These are phyloP conservation scores for Linum usitatissimum DNA, from an alignment of 345 rosid species.

Conservation along the genomic window DNA sequence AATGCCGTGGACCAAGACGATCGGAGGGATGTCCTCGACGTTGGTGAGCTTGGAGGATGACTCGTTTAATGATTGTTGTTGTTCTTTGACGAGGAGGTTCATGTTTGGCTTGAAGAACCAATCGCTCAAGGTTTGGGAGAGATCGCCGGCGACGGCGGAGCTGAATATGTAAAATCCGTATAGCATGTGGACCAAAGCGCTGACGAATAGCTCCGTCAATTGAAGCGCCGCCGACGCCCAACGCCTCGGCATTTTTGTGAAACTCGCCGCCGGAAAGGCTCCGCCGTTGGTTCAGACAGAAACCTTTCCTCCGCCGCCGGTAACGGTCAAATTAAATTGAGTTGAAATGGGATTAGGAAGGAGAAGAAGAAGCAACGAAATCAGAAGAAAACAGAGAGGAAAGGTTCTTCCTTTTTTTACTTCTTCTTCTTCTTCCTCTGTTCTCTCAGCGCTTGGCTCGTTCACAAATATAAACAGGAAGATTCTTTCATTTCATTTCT, in stretches of 20 bases:
- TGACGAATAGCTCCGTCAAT: slow-evolving; percentile 66
- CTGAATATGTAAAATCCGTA: slow-evolving; percentile 81
- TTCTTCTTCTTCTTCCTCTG: too few relatives aligned
- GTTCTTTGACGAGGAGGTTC: slow-evolving; percentile 29
- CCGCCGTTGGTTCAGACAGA: neutral
- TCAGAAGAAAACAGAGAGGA: neutral
- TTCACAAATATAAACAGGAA: too few relatives aligned
- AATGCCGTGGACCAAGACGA: slow-evolving; percentile 92
- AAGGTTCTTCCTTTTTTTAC: neutral
- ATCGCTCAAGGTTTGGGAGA: slow-evolving; percentile 46
- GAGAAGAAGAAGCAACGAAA: neutral
- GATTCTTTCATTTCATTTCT: too few relatives aligned
- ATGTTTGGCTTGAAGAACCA: slow-evolving; percentile 39
- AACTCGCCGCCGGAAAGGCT: slow-evolving; percentile 9
- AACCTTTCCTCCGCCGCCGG: slow-evolving; percentile 12
- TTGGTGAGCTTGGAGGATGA: slow-evolving; percentile 4
- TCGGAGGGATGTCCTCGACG: slow-evolving; percentile 52
- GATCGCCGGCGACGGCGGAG: slow-evolving; percentile 85
- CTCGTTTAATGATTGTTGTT: slow-evolving; percentile 7
- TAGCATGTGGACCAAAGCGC: slow-evolving; percentile 57
- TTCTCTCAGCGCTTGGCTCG: too few relatives aligned
- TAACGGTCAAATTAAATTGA: neutral
- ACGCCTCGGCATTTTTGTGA: slow-evolving; percentile 49
- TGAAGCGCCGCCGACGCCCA: slow-evolving; percentile 52
- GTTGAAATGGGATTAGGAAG: neutral